Percentiles rank a stretch among this genome's conserved stretches.
phyloP scores from a whole-genome alignment of 352 stramenopile species.

The Pythium scleroteichum region DNA sequence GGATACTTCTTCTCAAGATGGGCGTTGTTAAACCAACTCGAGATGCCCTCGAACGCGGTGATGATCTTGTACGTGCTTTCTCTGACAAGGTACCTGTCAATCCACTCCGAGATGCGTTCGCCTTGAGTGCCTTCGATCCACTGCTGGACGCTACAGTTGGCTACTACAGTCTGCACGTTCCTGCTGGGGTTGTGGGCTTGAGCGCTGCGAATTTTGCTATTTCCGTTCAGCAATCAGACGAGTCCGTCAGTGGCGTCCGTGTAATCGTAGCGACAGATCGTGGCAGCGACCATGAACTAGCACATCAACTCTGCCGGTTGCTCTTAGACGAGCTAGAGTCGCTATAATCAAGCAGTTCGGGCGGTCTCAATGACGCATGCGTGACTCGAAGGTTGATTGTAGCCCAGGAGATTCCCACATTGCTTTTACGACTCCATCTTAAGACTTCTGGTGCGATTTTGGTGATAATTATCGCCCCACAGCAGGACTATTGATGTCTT shows the following conservation, averaged over 20 bases:
- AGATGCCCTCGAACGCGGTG: background rate
- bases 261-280: background rate
- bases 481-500: background rate
- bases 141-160: constrained; percentile 46
- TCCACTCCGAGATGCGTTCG: constrained; percentile 46
- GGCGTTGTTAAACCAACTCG: constrained; percentile 34
- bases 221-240: constrained; percentile 3
- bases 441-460: no score
- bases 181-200: background rate
- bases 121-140: constrained; percentile 57
- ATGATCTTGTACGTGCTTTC: background rate
- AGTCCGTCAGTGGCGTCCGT: constrained; percentile 1
- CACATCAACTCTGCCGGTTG: background rate
- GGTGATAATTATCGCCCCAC: no score
- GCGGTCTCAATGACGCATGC: no score
- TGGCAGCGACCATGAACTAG: background rate
- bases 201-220: background rate
- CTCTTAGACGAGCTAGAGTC: constrained; percentile 15
- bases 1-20: constrained; percentile 46
- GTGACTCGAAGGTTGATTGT: no score
- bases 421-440: no score
- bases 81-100: constrained; percentile 39
- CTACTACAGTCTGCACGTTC: constrained; percentile 42
- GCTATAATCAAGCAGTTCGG: no score
- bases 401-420: no score